Percentiles rank a stretch among this genome's conserved stretches.
Evolutionary conservation across 345 rosid genomes (phyloP).

Genomic region (Geranium rotundifolium): DNA sequence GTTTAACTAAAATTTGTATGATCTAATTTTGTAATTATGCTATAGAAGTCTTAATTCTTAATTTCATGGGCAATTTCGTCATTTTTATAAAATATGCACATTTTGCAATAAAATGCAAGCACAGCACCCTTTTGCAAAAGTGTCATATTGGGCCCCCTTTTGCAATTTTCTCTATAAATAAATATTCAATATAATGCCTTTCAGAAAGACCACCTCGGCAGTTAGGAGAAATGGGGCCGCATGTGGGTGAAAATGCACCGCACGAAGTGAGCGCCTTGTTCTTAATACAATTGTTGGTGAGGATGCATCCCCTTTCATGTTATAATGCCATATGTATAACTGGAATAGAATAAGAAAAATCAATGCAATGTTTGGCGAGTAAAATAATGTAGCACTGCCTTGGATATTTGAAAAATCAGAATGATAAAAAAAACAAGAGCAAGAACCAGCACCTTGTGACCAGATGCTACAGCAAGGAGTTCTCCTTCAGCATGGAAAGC

Average conservation of each 20-base stretch:
- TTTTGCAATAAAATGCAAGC: too few relatives aligned
- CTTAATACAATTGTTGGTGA: conserved; percentile 47
- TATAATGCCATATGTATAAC: conserved; percentile 69
- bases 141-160: too few relatives aligned
- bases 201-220: conserved; percentile 43
- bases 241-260: conserved; percentile 71
- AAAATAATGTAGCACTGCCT: not conserved
- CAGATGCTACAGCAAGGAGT: conserved; percentile 66
- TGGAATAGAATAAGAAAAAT: conserved; percentile 17
- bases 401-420: not conserved
- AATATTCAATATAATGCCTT: conserved; percentile 12
- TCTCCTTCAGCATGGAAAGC: conserved; percentile 79
- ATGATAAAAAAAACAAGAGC: conserved; percentile 2
- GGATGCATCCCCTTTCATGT: conserved; percentile 48
- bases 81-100: too few relatives aligned
- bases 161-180: not conserved
- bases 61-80: too few relatives aligned
- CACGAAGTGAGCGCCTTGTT: conserved; percentile 63
- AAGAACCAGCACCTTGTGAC: conserved; percentile 49
- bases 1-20: too few relatives aligned
- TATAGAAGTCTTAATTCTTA: too few relatives aligned
- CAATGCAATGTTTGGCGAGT: not conserved
- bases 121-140: too few relatives aligned
- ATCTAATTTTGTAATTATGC: too few relatives aligned
- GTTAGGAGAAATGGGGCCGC: conserved; percentile 67